Evolutionary conservation across 1,284 basidiomycete species (phyloP).

Genomic region (Boletus hoseneyae): DNA sequence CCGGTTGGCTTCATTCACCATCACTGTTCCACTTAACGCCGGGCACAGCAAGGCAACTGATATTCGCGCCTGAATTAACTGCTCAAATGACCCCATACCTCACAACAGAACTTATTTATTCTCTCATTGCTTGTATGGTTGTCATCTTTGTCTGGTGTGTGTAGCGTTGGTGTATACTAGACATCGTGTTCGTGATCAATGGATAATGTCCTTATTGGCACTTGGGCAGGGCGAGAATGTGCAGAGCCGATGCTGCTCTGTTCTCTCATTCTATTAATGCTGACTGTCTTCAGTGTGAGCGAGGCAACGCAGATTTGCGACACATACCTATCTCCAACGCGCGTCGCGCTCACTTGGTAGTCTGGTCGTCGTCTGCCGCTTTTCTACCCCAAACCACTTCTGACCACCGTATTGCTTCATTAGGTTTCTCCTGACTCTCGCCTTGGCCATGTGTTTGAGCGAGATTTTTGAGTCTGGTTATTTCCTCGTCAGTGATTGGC

Average conservation of each 20-base stretch:
- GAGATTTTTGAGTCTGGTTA: constrained; percentile 47
- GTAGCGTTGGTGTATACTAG: constrained; percentile 10
- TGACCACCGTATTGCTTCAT: constrained; percentile 24
- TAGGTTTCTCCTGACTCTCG: constrained; percentile 10
- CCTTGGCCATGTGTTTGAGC: constrained; percentile 33
- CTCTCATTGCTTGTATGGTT: constrained; percentile 10
- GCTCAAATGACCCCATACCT: neutral
- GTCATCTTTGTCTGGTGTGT: neutral
- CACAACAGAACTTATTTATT: constrained; percentile 11
- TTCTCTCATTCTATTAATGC: too few relatives aligned
- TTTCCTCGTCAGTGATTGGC: constrained; percentile 43
- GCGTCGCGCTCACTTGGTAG: constrained; percentile 10
- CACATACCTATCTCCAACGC: constrained; percentile 16
- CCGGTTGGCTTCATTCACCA: neutral
- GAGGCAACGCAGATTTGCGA: neutral
- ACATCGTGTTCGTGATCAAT: neutral
- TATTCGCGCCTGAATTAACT: neutral
- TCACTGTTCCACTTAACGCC: neutral
- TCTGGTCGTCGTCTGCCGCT: neutral
- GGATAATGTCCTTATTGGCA: neutral
- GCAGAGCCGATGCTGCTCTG: too few relatives aligned
- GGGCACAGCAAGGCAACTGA: constrained; percentile 1
- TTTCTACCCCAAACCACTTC: constrained; percentile 33
- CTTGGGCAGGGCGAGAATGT: neutral
- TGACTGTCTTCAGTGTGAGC: too few relatives aligned